Evolutionary conservation across 768 basidiomycete species (phyloP).

Genomic region (Rickenella mellea): DNA sequence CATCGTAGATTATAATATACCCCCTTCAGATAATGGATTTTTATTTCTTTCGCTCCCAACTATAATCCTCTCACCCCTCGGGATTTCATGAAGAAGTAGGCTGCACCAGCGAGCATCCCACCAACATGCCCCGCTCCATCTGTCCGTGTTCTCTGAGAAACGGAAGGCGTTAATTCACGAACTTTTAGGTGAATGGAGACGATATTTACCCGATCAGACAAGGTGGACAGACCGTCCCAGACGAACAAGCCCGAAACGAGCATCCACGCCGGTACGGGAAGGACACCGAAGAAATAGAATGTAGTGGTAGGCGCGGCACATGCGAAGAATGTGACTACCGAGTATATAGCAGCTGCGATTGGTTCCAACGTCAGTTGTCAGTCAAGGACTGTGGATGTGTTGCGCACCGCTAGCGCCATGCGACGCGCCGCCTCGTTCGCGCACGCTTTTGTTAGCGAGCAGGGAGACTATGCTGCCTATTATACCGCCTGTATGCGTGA

Average conservation of each 20-base stretch:
- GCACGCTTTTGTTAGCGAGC: conserved; percentile 33
- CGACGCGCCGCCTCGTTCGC: conserved; percentile 24
- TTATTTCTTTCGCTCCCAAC: conserved; percentile 11
- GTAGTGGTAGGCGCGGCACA: conserved; percentile 56
- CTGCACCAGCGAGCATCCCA: conserved; percentile 52
- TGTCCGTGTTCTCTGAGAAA: conserved; percentile 35
- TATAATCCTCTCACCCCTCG: conserved; percentile 10
- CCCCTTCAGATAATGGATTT: not conserved
- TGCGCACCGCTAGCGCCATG: conserved; percentile 68
- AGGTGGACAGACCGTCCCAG: conserved; percentile 40
- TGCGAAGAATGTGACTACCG: conserved; percentile 62
- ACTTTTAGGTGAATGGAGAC: not conserved
- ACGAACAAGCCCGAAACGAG: conserved; percentile 58
- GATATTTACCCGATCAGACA: conserved; percentile 23
- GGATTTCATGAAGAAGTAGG: conserved; percentile 29
- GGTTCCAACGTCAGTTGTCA: not conserved
- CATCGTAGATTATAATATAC: conserved; percentile 8
- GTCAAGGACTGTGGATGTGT: not conserved
- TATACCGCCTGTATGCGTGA: conserved; percentile 41
- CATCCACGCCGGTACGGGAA: conserved; percentile 75
- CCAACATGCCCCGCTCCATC: conserved; percentile 65
- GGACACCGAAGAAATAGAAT: conserved; percentile 64
- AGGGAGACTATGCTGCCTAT: conserved; percentile 41
- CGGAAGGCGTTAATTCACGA: conserved; percentile 1
- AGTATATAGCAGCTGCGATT: conserved; percentile 56